Evolutionary conservation across 208 protist genomes (phyloP).

Genomic region (Balamuthia mandrillaris): DNA sequence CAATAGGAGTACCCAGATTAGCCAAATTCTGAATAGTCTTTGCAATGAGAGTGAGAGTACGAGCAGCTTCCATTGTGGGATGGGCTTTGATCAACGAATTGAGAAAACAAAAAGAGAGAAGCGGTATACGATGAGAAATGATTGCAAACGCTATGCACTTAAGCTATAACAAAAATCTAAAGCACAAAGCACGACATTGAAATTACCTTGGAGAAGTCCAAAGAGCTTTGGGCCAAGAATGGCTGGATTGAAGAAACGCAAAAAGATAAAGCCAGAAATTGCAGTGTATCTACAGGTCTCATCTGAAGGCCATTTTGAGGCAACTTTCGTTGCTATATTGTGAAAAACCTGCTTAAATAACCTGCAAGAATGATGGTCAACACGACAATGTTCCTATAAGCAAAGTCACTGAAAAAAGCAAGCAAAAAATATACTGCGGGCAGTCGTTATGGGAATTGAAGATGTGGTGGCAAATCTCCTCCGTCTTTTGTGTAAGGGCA

Average conservation of each 20-base stretch:
- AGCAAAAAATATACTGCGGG: not conserved
- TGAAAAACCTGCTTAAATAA: not conserved
- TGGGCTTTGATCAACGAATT: not conserved
- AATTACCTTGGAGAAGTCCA: not conserved
- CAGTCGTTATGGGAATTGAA: not conserved
- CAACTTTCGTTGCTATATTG: not conserved
- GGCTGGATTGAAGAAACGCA: slow-evolving; percentile 5
- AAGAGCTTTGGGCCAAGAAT: not conserved
- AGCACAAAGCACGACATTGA: not conserved
- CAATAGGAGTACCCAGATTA: not conserved
- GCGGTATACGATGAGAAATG: too few relatives aligned
- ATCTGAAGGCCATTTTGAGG: not conserved
- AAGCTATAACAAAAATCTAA: too few relatives aligned
- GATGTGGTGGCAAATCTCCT: not conserved
- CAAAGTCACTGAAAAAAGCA: too few relatives aligned
- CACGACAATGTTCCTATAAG: not conserved
- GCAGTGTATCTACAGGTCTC: not conserved
- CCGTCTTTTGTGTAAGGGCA: not conserved
- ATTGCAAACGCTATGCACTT: too few relatives aligned
- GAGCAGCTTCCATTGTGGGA: not conserved
- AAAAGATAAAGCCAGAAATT: not conserved
- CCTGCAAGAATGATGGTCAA: not conserved
- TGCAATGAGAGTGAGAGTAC: slow-evolving; percentile 6
- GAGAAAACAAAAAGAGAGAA: not conserved
- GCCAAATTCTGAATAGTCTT: slow-evolving; percentile 24